Evolutionary conservation across 1,284 basidiomycete genomes (phyloP), one percentile per base, ranked within the genome.

Genomic region (Naganishia sp.): DNA sequence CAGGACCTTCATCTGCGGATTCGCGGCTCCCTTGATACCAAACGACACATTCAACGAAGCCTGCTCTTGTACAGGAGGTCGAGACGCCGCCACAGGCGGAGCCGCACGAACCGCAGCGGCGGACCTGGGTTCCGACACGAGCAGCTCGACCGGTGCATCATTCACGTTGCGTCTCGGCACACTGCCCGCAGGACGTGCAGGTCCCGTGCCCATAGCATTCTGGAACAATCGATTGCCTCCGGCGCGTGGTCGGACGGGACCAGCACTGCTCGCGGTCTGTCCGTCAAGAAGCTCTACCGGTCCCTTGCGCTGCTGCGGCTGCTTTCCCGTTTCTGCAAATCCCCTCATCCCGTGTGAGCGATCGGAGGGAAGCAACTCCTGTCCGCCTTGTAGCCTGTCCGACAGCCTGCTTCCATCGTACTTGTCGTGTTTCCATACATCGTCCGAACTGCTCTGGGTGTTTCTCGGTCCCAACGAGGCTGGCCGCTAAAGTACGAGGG

Each of bases 1-100:
- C 72, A 91, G 86, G 0, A 93, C 86, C 57, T 90, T 86, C 68
- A 89, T 89, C 13, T 61, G 59, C 5, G 59, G 59, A 25, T 61
- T 61, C 50, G 48, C 59, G 28, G 59, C 59, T 31, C 59, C 59
- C 59, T 61, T 61, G 48, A 61, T 61, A 21, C 59, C 59, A 25
- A 61, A 61, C n/a, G 59, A 42, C 11, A 39, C 59, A 42, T 43
- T 61, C 7, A 33, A 15, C 11, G 48, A 39, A 23, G 48, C 10
- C 25, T 50, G 59, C 28, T 61, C 59, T 16, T 52, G 59, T 9
- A 28, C 36, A 23, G 33, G 48, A 28, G 48, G 48, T 43, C 48
- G 48, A 28, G 59, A 28, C 18, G 36, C 36, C 11, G 48, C 23
- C 31, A 39, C 46, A 25, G 48, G 21, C n/a, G 57, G 45, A 11